Conservation (phyloP, 2,329 filamentous ascomycete genomes). For the Coniosporium tulheliwenetii region DNA sequence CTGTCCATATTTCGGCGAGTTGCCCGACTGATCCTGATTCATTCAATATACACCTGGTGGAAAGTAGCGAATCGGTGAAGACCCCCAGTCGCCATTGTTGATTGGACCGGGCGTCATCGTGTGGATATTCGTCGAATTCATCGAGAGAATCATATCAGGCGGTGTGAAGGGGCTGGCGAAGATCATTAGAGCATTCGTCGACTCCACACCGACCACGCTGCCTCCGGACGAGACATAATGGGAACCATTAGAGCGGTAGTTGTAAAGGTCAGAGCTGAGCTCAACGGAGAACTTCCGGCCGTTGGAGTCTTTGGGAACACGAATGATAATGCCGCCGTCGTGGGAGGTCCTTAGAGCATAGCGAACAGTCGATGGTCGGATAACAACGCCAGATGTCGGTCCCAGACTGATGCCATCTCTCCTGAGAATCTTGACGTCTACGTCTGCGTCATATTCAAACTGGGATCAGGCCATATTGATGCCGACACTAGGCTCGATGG, state of each 20-base stretch:
- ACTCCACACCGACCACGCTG: constrained; percentile 13
- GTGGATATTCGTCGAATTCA: constrained; percentile 4
- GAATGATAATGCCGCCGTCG: constrained; percentile 10
- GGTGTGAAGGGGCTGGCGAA: constrained; percentile 16
- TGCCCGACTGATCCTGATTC: background rate
- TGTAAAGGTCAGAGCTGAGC: constrained; percentile 15
- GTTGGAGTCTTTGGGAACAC: constrained; percentile 11
- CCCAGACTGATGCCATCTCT: constrained; percentile 6
- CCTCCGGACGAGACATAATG: constrained; percentile 2
- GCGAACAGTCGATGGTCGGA: constrained; percentile 13
- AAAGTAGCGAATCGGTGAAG: constrained; percentile 8
- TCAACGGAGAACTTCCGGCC: constrained; percentile 18
- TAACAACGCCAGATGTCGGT: constrained; percentile 10
- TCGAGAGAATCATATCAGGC: constrained; percentile 7
- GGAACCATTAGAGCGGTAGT: constrained; percentile 10
- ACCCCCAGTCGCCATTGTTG: constrained; percentile 5
- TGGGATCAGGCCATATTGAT: constrained; percentile 22
- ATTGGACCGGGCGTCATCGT: constrained; percentile 11
- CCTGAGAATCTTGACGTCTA: constrained; percentile 11
- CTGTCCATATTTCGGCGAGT: constrained; percentile 1
- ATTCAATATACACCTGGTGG: constrained; percentile 11
- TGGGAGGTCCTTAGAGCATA: constrained; percentile 7
- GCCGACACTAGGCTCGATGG: constrained; percentile 15
- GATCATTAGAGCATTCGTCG: constrained; percentile 14
- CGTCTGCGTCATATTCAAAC: constrained; percentile 12